Conservation (phyloP, 768 basidiomycete species). For the Phylloporus sp. region DNA sequence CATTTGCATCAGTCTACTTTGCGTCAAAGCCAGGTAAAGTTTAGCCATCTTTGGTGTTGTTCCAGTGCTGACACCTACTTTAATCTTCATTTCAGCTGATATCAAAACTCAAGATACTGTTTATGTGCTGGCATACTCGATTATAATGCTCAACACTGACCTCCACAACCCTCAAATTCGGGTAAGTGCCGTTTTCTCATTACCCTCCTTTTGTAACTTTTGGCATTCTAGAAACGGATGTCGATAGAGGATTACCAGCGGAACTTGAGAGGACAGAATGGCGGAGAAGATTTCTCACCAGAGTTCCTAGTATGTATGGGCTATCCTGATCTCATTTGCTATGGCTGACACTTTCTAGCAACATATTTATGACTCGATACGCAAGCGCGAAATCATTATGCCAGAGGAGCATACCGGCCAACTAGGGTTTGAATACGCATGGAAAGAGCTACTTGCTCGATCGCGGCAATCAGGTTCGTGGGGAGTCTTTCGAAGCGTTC, state of each 20-base stretch:
- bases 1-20: slow-evolving; percentile 89
- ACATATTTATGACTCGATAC: slow-evolving; percentile 90
- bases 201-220: slow-evolving; percentile 1
- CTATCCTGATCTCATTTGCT: not conserved
- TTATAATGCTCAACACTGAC: slow-evolving; percentile 99
- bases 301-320: slow-evolving; percentile 79
- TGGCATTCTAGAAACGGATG: slow-evolving; percentile 78
- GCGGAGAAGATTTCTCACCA: slow-evolving; percentile 71
- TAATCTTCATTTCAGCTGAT: slow-evolving; percentile 50
- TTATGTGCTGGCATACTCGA: slow-evolving; percentile 89
- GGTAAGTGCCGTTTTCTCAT: slow-evolving; percentile 40
- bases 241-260: slow-evolving; percentile 88
- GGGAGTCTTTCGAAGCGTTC: slow-evolving; percentile 3
- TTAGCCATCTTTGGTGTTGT: not conserved
- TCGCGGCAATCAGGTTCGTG: slow-evolving; percentile 71
- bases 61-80: not conserved
- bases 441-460: slow-evolving; percentile 89
- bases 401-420: slow-evolving; percentile 97
- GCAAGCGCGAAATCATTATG: slow-evolving; percentile 92
- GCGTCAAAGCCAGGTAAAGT: slow-evolving; percentile 70
- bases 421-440: slow-evolving; percentile 96
- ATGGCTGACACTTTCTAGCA: slow-evolving; percentile 44
- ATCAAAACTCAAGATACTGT: slow-evolving; percentile 89
- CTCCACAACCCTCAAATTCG: slow-evolving; percentile 90
- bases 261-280: slow-evolving; percentile 92